phyloP scores from a whole-genome alignment of 2,329 filamentous ascomycete species.

The Dendryphion nanum region DNA sequence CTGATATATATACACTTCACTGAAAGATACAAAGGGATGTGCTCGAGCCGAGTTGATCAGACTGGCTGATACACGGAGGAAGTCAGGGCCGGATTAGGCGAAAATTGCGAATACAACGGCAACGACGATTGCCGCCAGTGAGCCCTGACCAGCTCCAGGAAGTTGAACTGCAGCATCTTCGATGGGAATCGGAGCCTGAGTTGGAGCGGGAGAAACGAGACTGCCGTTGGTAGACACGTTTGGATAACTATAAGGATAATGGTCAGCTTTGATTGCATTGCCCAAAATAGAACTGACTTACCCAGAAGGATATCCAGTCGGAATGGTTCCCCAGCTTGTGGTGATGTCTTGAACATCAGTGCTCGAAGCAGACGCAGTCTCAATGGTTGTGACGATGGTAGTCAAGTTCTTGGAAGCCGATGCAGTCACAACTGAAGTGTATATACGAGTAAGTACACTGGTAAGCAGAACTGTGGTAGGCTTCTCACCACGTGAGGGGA shows the following conservation, averaged over 20 bases:
- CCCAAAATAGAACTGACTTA: slow-evolving; percentile 1
- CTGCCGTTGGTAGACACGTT: slow-evolving; percentile 1
- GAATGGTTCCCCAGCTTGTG: background rate
- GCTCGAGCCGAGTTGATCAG: no score
- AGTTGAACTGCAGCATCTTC: slow-evolving; percentile 1
- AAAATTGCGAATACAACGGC: slow-evolving; percentile 5
- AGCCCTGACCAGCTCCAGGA: slow-evolving; percentile 2
- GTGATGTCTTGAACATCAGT: background rate
- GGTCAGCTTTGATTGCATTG: background rate
- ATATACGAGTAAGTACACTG: slow-evolving; percentile 1
- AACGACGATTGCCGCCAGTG: slow-evolving; percentile 4
- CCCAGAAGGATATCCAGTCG: slow-evolving; percentile 2
- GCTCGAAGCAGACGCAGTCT: no score
- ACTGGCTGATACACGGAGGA: no score
- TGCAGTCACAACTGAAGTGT: slow-evolving; percentile 2
- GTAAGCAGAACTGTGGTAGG: slow-evolving; percentile 1
- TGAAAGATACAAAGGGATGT: no score
- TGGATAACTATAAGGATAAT: slow-evolving; percentile 1
- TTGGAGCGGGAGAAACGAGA: slow-evolving; percentile 2
- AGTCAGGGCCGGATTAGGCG: no score
- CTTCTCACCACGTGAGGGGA: no score
- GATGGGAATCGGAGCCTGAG: background rate
- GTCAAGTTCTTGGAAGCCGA: background rate
- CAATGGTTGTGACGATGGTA: no score
- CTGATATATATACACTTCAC: no score